A percentile compares a stretch with the other conserved stretches of the same genome.
phyloP scores from a whole-genome alignment of 768 basidiomycete species.

The Leccinum uliginosum region DNA sequence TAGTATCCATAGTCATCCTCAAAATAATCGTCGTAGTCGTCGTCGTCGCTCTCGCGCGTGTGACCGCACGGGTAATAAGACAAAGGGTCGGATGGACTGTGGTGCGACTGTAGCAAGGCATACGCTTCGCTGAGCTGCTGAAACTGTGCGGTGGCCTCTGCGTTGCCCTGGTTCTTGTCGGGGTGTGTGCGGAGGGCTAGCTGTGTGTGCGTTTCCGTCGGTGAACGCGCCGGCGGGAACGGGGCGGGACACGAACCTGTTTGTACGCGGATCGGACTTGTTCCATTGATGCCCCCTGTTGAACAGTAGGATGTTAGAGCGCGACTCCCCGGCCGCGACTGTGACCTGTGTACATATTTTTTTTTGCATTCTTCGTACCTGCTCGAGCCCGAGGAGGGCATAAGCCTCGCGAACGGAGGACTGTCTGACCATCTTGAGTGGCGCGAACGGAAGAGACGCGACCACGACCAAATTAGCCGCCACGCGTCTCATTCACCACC shows the following conservation, averaged over 20 bases:
- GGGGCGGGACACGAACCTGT: conserved; percentile 41
- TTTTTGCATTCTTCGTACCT: conserved; percentile 38
- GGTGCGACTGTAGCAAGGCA: conserved; percentile 52
- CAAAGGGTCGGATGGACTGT: conserved; percentile 30
- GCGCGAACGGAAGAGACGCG: conserved; percentile 17
- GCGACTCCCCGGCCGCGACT: not conserved
- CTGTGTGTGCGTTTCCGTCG: conserved; percentile 27
- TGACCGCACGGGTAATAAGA: conserved; percentile 10
- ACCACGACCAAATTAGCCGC: conserved; percentile 24
- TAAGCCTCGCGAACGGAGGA: conserved; percentile 37
- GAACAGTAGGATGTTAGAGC: conserved; percentile 6
- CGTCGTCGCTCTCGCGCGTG: conserved; percentile 37
- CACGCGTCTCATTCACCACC: conserved; percentile 1
- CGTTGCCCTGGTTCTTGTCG: conserved; percentile 69
- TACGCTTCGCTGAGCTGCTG: conserved; percentile 70
- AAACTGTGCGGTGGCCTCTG: conserved; percentile 63
- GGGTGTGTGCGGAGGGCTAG: conserved; percentile 68
- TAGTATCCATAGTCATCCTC: conserved; percentile 29
- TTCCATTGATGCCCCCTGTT: conserved; percentile 57
- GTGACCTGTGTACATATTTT: not conserved
- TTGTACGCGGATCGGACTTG: conserved; percentile 66
- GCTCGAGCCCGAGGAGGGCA: conserved; percentile 45
- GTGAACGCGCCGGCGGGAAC: not conserved
- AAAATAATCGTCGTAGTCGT: conserved; percentile 33
- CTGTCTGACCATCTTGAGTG: conserved; percentile 33